These are phyloP conservation scores for Botrytis fragariae DNA, from an alignment of 2,329 filamentous ascomycete genomes.

Conservation along the genomic window DNA sequence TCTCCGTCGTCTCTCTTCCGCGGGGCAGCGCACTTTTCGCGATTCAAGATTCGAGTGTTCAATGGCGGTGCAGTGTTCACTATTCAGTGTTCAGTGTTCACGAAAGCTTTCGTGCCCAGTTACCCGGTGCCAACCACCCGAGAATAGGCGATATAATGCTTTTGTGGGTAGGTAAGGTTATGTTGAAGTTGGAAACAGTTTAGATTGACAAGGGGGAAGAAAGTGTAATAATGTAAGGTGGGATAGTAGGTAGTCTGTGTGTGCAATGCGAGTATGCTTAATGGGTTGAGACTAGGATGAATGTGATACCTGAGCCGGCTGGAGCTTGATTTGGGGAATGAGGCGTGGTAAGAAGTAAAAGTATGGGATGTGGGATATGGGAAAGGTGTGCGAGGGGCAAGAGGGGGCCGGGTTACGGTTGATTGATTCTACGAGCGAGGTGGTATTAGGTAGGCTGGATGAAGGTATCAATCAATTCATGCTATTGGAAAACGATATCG, in stretches of 20 bases:
- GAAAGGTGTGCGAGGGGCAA: background rate
- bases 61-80: constrained; percentile 2
- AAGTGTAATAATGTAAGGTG: constrained; percentile 1
- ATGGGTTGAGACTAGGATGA: background rate
- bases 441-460: background rate
- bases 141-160: constrained; percentile 15
- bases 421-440: background rate
- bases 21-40: constrained; percentile 1
- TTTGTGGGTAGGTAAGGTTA: background rate
- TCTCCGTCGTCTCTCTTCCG: constrained; percentile 1
- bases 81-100: constrained; percentile 3
- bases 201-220: background rate
- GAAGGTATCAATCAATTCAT: background rate
- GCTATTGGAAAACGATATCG: background rate
- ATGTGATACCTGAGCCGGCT: background rate
- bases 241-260: background rate
- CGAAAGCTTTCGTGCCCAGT: constrained; percentile 13
- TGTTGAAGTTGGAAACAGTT: background rate
- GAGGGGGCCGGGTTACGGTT: background rate
- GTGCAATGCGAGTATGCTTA: background rate
- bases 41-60: background rate
- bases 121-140: constrained; percentile 17
- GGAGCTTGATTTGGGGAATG: background rate
- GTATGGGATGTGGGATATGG: too few species aligned
- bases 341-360: background rate